Evolutionary conservation across 306 rosid genomes (phyloP), one percentile per base, ranked within the genome.

Genomic region (Erythrophleum fordii): DNA sequence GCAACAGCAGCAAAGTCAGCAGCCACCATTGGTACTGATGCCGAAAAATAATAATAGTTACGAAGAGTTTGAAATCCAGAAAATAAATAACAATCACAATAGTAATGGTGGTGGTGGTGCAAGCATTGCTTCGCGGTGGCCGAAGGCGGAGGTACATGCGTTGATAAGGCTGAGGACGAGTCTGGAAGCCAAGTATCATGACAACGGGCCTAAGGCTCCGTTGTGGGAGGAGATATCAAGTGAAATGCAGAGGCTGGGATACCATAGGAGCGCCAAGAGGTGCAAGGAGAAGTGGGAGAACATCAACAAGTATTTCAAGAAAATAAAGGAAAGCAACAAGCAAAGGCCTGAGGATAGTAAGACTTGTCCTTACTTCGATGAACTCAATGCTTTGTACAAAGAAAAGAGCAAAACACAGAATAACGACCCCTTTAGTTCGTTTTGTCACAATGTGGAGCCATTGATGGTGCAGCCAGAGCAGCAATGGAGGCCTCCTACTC

Each of bases 241-340:
- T 0, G 98, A 85, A n/a, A 91, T 95, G 98, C 64, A 59, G 77
- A 86, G 81, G 77, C 69, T 89, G 5, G 99, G 98, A 3, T 95
- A 91, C 85, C 77, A 81, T 14, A 82, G 98, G 69, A 95, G 78
- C 72, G 34, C 99, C 0, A 95, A 90, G 86, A 91, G 98, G 62
- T 95, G 99, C 92, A 93, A 95, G 69, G 99, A 95, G 87, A 95
- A 95, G 64, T 95, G 99, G 97, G 98, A 95, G 85, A 95, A 93
- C 86, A 95, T 95, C 73, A 95, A 93, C 92, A 93, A 93, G 84
- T 95, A 95, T 84, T 95, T 83, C 90, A 95, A 95, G 91, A 95
- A 90, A 58, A 90, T 95, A 26, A 95, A 90, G 62, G 97, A 90
- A n/a, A 89, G 89, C 68, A 87, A 76, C 89, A 93, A 73, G 75